Conservation (phyloP, 2,329 filamentous ascomycete genomes). For the Setomelanomma holmii region DNA sequence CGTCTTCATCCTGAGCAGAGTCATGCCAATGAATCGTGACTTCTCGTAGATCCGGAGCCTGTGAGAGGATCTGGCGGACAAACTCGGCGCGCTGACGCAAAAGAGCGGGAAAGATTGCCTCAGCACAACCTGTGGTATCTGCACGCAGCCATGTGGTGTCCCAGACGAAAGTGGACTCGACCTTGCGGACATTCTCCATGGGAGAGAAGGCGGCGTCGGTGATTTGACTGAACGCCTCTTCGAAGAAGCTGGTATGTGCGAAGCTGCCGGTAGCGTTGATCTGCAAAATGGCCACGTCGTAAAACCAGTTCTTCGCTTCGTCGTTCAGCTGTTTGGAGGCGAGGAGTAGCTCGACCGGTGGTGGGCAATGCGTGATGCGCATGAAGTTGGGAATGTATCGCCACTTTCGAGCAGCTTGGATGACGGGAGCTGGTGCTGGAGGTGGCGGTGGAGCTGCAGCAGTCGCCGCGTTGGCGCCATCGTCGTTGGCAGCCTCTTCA, state of each 20-base stretch:
- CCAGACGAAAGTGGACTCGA: conserved; percentile 42
- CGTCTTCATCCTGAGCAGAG: conserved; percentile 32
- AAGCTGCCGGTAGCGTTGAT: conserved; percentile 45
- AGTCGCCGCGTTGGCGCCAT: too few relatives aligned
- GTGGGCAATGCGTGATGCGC: conserved; percentile 38
- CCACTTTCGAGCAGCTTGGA: conserved; percentile 36
- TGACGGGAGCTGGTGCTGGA: conserved; percentile 11
- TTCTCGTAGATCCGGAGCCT: conserved; percentile 34
- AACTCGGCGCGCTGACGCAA: conserved; percentile 33
- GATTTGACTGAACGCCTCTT: conserved; percentile 36
- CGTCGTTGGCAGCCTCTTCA: neutral
- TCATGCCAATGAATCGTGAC: conserved; percentile 44
- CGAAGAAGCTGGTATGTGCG: conserved; percentile 42
- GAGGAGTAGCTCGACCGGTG: conserved; percentile 38
- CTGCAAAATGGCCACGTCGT: conserved; percentile 36
- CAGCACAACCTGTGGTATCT: conserved; percentile 18
- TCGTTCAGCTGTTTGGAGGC: conserved; percentile 35
- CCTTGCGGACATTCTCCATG: conserved; percentile 43
- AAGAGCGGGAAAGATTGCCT: conserved; percentile 36
- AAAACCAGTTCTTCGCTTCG: conserved; percentile 44
- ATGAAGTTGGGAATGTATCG: conserved; percentile 45
- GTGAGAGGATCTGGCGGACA: conserved; percentile 30
- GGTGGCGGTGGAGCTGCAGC: neutral
- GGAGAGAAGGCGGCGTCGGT: conserved; percentile 41
- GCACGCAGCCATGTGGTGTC: conserved; percentile 42